These are phyloP conservation scores for Fusarium goolgardi DNA, from an alignment of 2,329 filamentous ascomycete genomes.

Conservation along the genomic window DNA sequence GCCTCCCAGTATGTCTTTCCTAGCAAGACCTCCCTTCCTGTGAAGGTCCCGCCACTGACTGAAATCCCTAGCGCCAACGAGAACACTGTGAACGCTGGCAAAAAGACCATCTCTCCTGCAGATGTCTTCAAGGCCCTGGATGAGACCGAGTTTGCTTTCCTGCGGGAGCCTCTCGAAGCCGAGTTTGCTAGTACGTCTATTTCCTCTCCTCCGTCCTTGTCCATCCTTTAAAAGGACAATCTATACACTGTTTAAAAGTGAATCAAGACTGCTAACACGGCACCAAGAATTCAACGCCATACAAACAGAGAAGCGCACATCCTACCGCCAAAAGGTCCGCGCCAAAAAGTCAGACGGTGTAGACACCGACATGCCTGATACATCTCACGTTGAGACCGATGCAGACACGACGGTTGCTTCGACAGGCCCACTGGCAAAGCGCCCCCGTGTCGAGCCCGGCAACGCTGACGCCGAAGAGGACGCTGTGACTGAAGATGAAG, in stretches of 20 bases:
- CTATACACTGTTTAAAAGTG: background rate
- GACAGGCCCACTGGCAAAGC: slow-evolving; percentile 54
- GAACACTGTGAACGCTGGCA: slow-evolving; percentile 71
- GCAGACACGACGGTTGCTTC: slow-evolving; percentile 50
- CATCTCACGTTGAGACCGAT: slow-evolving; percentile 42
- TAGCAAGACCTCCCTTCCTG: background rate
- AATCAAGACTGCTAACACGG: slow-evolving; percentile 2
- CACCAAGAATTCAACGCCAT: slow-evolving; percentile 75
- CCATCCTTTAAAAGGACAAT: background rate
- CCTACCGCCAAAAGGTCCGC: slow-evolving; percentile 76
- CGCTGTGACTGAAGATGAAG: slow-evolving; percentile 56
- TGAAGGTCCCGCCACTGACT: slow-evolving; percentile 8
- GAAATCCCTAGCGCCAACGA: slow-evolving; percentile 73
- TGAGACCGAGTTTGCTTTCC: slow-evolving; percentile 81
- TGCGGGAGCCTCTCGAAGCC: slow-evolving; percentile 74
- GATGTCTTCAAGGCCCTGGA: slow-evolving; percentile 83
- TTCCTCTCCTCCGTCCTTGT: background rate
- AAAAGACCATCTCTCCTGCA: slow-evolving; percentile 81
- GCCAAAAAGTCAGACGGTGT: slow-evolving; percentile 65
- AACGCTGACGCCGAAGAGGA: slow-evolving; percentile 54
- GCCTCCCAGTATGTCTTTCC: slow-evolving; percentile 73
- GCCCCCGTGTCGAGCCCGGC: slow-evolving; percentile 60
- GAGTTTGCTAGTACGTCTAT: slow-evolving; percentile 76
- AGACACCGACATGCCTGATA: slow-evolving; percentile 55
- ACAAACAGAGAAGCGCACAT: slow-evolving; percentile 79